A percentile compares a stretch with the other conserved stretches of the same genome.
Conservation (phyloP, 352 stramenopile genomes). For the Pythium dissimile region DNA sequence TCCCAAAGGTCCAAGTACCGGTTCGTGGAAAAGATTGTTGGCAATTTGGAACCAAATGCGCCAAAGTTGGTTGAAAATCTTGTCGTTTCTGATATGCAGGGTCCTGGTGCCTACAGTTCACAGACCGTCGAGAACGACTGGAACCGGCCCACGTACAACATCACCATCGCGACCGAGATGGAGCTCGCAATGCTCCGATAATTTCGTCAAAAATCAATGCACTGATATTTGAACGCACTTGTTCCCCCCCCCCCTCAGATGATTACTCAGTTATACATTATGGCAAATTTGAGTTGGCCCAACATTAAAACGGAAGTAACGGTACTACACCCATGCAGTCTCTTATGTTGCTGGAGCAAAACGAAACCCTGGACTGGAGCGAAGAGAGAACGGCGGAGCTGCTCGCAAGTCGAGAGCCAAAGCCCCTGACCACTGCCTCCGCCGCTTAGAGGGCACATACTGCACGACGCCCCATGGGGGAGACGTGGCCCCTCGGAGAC, state of each 20-base stretch:
- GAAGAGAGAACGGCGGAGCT: not conserved
- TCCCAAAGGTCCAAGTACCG: slow-evolving; percentile 50
- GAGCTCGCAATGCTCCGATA: slow-evolving; percentile 60
- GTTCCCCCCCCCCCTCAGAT: too few species aligned
- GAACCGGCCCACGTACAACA: slow-evolving; percentile 87
- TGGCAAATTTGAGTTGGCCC: too few species aligned
- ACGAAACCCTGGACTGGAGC: not conserved
- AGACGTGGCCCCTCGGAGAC: not conserved
- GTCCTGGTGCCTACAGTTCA: slow-evolving; percentile 71
- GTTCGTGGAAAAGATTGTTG: too few species aligned
- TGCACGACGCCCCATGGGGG: not conserved
- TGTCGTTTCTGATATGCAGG: slow-evolving; percentile 27
- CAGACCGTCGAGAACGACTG: slow-evolving; percentile 68
- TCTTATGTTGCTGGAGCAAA: not conserved
- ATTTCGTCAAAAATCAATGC: not conserved
- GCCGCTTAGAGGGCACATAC: not conserved
- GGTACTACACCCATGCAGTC: slow-evolving; percentile 3
- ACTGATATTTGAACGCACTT: too few species aligned
- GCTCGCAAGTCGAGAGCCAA: not conserved
- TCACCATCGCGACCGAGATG: slow-evolving; percentile 84
- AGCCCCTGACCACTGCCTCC: not conserved
- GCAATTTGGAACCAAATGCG: too few species aligned
- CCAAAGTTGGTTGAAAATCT: too few species aligned
- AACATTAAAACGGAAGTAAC: too few species aligned
- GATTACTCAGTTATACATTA: too few species aligned